Evolutionary conservation across 176 grass and related monocot species (phyloP).

Genomic region (Oryza punctata): DNA sequence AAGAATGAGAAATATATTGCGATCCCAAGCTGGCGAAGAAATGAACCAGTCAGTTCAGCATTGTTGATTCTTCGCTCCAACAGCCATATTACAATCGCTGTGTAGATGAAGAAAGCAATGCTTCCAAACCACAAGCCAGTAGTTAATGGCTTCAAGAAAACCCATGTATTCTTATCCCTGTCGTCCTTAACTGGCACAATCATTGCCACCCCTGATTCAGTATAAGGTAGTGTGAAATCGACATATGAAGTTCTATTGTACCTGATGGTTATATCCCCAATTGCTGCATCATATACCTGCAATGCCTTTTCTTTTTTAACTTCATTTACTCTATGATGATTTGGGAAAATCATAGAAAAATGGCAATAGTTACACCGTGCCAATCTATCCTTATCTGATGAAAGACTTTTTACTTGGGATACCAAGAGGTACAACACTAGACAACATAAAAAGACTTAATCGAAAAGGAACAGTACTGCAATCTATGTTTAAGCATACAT

Average conservation of each 20-base stretch:
- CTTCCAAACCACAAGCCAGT: conserved; percentile 52
- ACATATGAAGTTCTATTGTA: conserved; percentile 47
- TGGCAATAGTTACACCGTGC: background rate
- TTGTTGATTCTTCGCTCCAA: conserved; percentile 41
- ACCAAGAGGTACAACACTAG: background rate
- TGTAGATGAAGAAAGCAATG: conserved; percentile 60
- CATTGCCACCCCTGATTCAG: conserved; percentile 53
- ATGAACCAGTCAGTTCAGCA: conserved; percentile 39
- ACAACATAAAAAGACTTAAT: background rate
- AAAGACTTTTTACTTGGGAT: background rate
- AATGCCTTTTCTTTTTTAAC: background rate
- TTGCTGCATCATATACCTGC: conserved; percentile 42
- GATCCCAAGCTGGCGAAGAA: conserved; percentile 49
- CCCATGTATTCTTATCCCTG: conserved; percentile 34
- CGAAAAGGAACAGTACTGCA: background rate
- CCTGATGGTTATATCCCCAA: conserved; percentile 64
- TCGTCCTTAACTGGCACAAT: conserved; percentile 49
- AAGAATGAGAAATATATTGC: conserved; percentile 61
- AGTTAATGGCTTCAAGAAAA: conserved; percentile 65
- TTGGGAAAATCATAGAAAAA: background rate
- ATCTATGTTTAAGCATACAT: background rate
- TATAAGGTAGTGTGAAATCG: conserved; percentile 68
- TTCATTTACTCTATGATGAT: background rate
- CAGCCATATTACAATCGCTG: conserved; percentile 38
- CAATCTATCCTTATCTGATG: background rate